Conservation (phyloP, 2,329 filamentous ascomycete genomes). For the Hyphodiscus sp. region DNA sequence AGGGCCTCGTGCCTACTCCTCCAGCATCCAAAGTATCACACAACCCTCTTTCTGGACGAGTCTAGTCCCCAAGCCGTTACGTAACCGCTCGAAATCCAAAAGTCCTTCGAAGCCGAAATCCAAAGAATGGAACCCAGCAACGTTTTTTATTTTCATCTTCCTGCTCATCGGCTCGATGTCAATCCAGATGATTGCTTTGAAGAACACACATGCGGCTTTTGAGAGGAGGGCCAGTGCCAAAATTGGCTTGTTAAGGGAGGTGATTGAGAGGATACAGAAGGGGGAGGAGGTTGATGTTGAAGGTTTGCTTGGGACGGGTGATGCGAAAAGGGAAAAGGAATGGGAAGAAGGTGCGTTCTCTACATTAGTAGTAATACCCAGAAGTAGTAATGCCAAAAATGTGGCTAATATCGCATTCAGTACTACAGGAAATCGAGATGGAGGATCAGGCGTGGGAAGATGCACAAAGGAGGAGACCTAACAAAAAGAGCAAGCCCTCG, state of each 20-base stretch:
- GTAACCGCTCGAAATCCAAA: conserved; percentile 36
- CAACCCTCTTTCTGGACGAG: conserved; percentile 55
- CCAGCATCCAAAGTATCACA: conserved; percentile 31
- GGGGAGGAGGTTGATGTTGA: conserved; percentile 83
- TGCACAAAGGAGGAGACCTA: conserved; percentile 20
- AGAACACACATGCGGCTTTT: conserved; percentile 67
- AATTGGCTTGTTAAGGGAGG: conserved; percentile 69
- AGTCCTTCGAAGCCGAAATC: conserved; percentile 38
- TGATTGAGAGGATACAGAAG: conserved; percentile 61
- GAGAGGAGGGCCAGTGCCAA: conserved; percentile 71
- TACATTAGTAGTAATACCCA: background rate
- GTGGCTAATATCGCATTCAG: conserved; percentile 32
- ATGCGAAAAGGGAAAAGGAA: conserved; percentile 66
- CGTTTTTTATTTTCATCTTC: conserved; percentile 76
- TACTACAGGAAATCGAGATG: conserved; percentile 59
- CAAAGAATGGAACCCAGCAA: conserved; percentile 73
- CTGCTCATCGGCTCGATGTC: conserved; percentile 90
- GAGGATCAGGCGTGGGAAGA: conserved; percentile 45
- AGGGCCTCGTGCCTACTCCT: conserved; percentile 10
- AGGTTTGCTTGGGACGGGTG: conserved; percentile 70
- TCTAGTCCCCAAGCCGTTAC: conserved; percentile 62
- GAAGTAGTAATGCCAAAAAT: background rate
- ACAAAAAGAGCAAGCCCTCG: conserved; percentile 13
- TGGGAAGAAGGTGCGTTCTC: conserved; percentile 73
- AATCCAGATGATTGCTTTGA: conserved; percentile 82